Conservation (phyloP, 2,329 filamentous ascomycete genomes). For the Colletotrichum neosansevieriae region DNA sequence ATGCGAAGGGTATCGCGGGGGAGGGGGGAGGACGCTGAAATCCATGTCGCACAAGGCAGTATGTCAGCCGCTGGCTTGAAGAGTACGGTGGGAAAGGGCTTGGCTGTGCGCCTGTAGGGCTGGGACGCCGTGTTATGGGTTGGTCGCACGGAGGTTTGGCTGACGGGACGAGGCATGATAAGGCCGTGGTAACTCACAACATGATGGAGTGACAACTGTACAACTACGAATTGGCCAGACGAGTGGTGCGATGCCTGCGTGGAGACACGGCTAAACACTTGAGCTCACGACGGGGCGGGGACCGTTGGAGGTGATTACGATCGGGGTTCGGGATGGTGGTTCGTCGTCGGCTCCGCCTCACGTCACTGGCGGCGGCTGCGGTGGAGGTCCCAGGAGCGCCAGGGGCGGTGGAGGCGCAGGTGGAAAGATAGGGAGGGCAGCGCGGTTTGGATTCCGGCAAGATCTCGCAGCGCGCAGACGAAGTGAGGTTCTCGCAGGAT, state of each 20-base stretch:
- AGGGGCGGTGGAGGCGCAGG: slow-evolving; percentile 3
- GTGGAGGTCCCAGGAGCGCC: slow-evolving; percentile 19
- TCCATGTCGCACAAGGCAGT: slow-evolving; percentile 22
- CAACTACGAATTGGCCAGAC: slow-evolving; percentile 4
- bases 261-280: neutral
- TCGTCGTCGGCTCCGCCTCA: slow-evolving; percentile 32
- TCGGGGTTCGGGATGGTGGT: slow-evolving; percentile 30
- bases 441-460: slow-evolving; percentile 16
- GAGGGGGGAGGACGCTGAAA: slow-evolving; percentile 83
- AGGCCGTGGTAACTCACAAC: slow-evolving; percentile 33
- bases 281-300: neutral
- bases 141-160: neutral
- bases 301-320: slow-evolving; percentile 6
- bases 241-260: neutral
- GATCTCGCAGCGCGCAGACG: slow-evolving; percentile 1
- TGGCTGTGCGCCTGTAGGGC: neutral
- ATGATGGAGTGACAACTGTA: slow-evolving; percentile 18
- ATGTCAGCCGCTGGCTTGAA: slow-evolving; percentile 16
- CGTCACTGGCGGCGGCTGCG: slow-evolving; percentile 28
- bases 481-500: slow-evolving; percentile 3
- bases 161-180: slow-evolving; percentile 1
- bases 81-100: neutral
- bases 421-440: neutral
- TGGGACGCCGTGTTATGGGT: slow-evolving; percentile 1
- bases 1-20: slow-evolving; percentile 83